Base-by-base conservation (phyloP, 352 stramenopile species). In the Phytophthora constricta region DNA sequence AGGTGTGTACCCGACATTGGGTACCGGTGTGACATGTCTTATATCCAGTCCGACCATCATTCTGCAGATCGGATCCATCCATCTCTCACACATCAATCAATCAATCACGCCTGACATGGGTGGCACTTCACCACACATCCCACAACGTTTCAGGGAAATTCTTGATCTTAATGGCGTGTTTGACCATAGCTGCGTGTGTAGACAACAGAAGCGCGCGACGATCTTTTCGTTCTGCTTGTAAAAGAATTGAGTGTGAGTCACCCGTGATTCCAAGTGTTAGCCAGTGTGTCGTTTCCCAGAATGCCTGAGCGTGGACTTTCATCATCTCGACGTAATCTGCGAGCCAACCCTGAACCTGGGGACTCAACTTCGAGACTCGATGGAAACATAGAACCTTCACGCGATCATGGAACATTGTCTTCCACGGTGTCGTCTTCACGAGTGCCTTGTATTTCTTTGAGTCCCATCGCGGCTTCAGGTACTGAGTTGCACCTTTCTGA, bases 241-340 rank as follows among this genome's bases (percentile, higher is more conserved):
- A 37, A 11, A 37, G 31, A 7, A 37, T 11, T 7, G 31, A 7
- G 4, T 33, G 17, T 27, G 26, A n/a, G 22, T 17, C 28, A 3
- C 26, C n/a, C 14, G 46, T 53, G 28, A 8, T 41, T n/a, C 46
- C 47, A 17, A 64, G 39, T 3, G 16, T 27, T 1, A 65, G 13
- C 47, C 58, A 58, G 25, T 58, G 47, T 8, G 46, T 26, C 1
- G 52, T 19, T 5, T 65, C 47, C 33, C 26, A 65, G 17, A 58
- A 65, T 8, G 25, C 47, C 2, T 42, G 23, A 11, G 19, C n/a
- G 5, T 65, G 16, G 10, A 22, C 27, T 11, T 33, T 2, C 0
- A 58, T 17, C 11, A 41, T 48, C 4, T 4, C 2, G 11, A 53
- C 4, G 19, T 62, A 41, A 4, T 46, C 13, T 2, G 31, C 20